A percentile compares a stretch with the other conserved stretches of the same genome.
phyloP scores from a whole-genome alignment of 2,329 filamentous ascomycete genomes.

The Hypoxylon sp. region DNA sequence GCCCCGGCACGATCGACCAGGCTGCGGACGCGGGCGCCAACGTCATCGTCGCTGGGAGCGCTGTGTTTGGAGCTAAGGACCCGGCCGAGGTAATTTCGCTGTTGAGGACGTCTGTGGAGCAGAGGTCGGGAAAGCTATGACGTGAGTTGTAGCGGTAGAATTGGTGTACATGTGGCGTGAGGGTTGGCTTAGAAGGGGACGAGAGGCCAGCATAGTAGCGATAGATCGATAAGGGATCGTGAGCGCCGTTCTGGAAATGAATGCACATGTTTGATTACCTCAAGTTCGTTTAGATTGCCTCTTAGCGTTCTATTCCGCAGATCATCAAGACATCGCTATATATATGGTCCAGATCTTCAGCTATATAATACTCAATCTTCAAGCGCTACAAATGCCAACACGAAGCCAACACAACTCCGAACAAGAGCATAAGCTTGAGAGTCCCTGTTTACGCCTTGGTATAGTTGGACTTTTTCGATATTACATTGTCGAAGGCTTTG shows the following conservation, averaged over 20 bases:
- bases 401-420: neutral
- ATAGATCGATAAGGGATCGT: neutral
- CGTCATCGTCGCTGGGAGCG: slow-evolving; percentile 96
- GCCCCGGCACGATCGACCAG: slow-evolving; percentile 89
- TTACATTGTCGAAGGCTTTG: slow-evolving; percentile 65
- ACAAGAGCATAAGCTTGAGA: neutral
- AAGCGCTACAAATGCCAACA: neutral
- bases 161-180: neutral
- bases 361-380: neutral
- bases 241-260: neutral
- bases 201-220: neutral
- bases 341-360: neutral
- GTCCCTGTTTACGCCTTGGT: neutral
- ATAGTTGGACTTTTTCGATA: slow-evolving; percentile 52
- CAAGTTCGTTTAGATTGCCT: neutral
- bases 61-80: slow-evolving; percentile 93
- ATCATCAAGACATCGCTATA: neutral
- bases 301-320: neutral
- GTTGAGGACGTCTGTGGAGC: slow-evolving; percentile 84
- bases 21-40: slow-evolving; percentile 97
- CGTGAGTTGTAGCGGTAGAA: neutral
- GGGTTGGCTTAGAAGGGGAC: neutral
- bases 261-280: neutral
- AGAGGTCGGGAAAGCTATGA: slow-evolving; percentile 61
- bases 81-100: slow-evolving; percentile 88